phyloP scores from a whole-genome alignment of 2,329 filamentous ascomycete genomes.

The Tolypocladium inflatum region DNA sequence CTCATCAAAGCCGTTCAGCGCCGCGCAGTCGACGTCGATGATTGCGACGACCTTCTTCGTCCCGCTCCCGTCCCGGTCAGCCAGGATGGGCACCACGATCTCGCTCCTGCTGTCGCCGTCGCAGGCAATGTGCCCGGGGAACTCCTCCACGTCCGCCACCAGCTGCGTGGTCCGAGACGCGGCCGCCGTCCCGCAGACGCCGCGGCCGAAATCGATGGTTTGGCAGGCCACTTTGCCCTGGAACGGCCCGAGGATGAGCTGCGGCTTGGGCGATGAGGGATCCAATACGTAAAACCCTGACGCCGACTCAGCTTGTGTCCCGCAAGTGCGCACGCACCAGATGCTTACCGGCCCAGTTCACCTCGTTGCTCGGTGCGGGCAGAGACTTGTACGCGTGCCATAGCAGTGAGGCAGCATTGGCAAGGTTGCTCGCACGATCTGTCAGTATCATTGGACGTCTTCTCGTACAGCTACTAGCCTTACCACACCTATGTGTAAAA shows the following conservation, averaged over 20 bases:
- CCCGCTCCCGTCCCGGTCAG: conserved; percentile 15
- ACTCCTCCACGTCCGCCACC: conserved; percentile 59
- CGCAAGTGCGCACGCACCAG: neutral
- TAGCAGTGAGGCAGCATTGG: conserved; percentile 65
- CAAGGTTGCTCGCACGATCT: conserved; percentile 50
- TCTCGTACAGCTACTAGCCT: conserved; percentile 1
- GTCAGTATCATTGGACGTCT: neutral
- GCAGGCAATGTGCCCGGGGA: conserved; percentile 76
- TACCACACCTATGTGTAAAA: conserved; percentile 10
- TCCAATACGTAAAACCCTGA: conserved; percentile 67
- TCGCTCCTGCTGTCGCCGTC: conserved; percentile 69
- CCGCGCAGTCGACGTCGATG: conserved; percentile 72
- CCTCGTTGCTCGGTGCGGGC: conserved; percentile 50
- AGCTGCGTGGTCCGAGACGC: conserved; percentile 51
- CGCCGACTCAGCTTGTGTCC: neutral
- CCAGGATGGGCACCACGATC: conserved; percentile 67
- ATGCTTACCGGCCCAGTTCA: conserved; percentile 64
- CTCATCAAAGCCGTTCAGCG: conserved; percentile 56
- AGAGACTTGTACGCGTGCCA: conserved; percentile 75
- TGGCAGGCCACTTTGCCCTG: conserved; percentile 76
- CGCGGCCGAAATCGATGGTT: conserved; percentile 61
- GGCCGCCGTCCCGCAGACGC: conserved; percentile 68
- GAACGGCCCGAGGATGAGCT: conserved; percentile 70
- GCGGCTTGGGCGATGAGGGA: conserved; percentile 28
- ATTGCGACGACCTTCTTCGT: conserved; percentile 53